Base-by-base conservation (phyloP, 2,329 filamentous ascomycete genomes). In the Trichoderma sp. region DNA sequence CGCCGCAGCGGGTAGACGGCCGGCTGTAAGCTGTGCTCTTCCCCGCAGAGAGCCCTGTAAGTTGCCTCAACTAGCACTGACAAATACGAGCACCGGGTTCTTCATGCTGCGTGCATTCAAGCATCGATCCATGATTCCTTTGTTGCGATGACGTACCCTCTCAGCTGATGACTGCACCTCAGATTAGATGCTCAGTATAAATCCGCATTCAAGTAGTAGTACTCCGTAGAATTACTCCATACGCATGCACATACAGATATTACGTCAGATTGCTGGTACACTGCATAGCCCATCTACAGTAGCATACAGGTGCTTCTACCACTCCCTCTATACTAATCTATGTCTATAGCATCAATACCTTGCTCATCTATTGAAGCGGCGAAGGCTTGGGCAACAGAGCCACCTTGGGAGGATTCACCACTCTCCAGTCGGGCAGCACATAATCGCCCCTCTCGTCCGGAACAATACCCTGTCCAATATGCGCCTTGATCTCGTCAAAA, bases 381-480 rank as follows among this genome's bases (percentile, higher is more conserved):
- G 37, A 7, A 3, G 54, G 54, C 22, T 39, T 58, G 17, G 37
- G 25, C 27, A 19, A 25, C 56, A 54, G 34, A 15, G 25, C 42
- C 25, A 53, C 45, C 64, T 60, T 64, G 10, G 58, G 35, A 13
- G 59, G 54, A n/a, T 59, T 68, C 19, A 65, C 25, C 39, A 60
- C 27, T 15, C 35, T 60, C 68, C 65, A 69, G 27, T 82, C 81
- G 0, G 86, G 86, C 68, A 82, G 79, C 53, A 83, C 74, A 64
- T 79, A 84, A 4, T 78, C 82, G 4, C 75, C 74, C 60, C 76
- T 78, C 39, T 80, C 79, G 61, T 77, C 79, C 12, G 76, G 50
- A 70, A 78, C 74, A 77, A 80, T 83, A 54, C 82, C 80, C 35
- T 79, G 75, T 2, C 80, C 81, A 64, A 88, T 80, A 67, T 86